Percentiles rank a stretch among this genome's conserved stretches.
phyloP scores from a whole-genome alignment of 352 stramenopile genomes.

The Phytophthora cactorum region DNA sequence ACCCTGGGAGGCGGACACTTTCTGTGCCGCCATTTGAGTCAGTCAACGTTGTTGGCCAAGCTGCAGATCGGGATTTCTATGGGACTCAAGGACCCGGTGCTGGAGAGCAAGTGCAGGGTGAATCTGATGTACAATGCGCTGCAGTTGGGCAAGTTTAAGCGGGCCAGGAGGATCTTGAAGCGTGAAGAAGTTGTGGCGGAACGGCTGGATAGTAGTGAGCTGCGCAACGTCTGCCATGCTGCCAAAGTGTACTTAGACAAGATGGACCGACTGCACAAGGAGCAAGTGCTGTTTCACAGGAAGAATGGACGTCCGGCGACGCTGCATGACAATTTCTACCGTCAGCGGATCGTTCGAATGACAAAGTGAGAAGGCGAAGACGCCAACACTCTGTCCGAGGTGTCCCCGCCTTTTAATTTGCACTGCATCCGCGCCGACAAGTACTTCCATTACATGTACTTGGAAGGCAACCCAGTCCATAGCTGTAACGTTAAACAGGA shows the following conservation, averaged over 20 bases:
- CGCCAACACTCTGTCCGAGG: not conserved
- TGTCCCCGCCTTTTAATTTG: not conserved
- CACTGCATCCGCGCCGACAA: not conserved
- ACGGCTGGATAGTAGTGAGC: conserved; percentile 57
- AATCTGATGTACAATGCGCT: conserved; percentile 86
- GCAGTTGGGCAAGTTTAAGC: conserved; percentile 66
- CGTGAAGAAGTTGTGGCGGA: conserved; percentile 52
- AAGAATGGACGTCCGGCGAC: conserved; percentile 31
- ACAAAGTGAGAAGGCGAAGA: conserved; percentile 46
- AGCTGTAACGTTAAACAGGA: not conserved
- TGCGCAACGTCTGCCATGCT: conserved; percentile 66
- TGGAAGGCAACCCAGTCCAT: not conserved
- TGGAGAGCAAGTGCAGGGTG: conserved; percentile 85
- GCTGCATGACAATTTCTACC: conserved; percentile 82
- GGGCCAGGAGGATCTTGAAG: conserved; percentile 57
- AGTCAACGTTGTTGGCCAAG: conserved; percentile 76
- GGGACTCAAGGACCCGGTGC: conserved; percentile 70
- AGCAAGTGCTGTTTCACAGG: conserved; percentile 44
- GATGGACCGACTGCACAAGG: conserved; percentile 64
- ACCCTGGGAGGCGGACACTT: conserved; percentile 85
- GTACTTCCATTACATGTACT: not conserved
- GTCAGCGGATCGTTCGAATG: conserved; percentile 73
- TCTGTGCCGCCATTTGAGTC: conserved; percentile 72
- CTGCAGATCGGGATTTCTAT: conserved; percentile 83
- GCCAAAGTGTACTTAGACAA: conserved; percentile 74